Conservation (phyloP, 2,329 filamentous ascomycete species). For the Colletotrichum horii region DNA sequence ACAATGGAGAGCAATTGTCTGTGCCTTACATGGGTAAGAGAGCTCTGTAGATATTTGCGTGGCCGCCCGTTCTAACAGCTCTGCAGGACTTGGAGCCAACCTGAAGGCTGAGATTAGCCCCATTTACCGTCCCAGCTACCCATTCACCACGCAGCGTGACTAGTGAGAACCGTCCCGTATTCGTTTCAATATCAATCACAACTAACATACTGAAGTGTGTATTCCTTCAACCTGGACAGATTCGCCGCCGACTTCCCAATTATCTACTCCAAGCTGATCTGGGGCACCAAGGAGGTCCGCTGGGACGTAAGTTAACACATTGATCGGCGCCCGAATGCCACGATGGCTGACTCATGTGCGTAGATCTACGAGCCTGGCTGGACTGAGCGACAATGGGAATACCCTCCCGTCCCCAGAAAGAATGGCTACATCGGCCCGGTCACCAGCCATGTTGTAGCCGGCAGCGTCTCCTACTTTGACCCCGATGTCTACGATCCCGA, state of each 20-base stretch:
- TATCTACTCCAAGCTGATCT: slow-evolving; percentile 22
- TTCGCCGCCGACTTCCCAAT: slow-evolving; percentile 22
- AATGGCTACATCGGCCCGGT: slow-evolving; percentile 47
- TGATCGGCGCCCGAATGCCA: background rate
- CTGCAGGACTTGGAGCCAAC: slow-evolving; percentile 26
- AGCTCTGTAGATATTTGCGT: background rate
- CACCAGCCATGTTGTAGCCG: slow-evolving; percentile 32
- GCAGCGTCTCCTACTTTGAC: slow-evolving; percentile 32
- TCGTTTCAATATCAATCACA: accelerated
- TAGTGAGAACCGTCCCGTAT: background rate
- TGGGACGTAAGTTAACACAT: slow-evolving; percentile 10
- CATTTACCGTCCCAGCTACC: slow-evolving; percentile 22
- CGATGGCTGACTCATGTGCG: background rate
- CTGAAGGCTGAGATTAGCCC: slow-evolving; percentile 25
- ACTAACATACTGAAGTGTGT: background rate
- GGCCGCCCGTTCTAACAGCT: background rate
- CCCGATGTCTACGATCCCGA: slow-evolving; percentile 37
- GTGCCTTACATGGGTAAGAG: slow-evolving; percentile 35
- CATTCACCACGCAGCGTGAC: slow-evolving; percentile 7
- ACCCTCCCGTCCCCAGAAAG: slow-evolving; percentile 42
- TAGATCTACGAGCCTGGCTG: slow-evolving; percentile 44
- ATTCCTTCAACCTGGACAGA: slow-evolving; percentile 21
- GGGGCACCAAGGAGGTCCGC: slow-evolving; percentile 22
- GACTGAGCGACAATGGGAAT: slow-evolving; percentile 44
- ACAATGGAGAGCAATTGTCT: slow-evolving; percentile 35